Base-by-base conservation (phyloP, 805 yeast genomes). In the Danielia oregonensis region DNA sequence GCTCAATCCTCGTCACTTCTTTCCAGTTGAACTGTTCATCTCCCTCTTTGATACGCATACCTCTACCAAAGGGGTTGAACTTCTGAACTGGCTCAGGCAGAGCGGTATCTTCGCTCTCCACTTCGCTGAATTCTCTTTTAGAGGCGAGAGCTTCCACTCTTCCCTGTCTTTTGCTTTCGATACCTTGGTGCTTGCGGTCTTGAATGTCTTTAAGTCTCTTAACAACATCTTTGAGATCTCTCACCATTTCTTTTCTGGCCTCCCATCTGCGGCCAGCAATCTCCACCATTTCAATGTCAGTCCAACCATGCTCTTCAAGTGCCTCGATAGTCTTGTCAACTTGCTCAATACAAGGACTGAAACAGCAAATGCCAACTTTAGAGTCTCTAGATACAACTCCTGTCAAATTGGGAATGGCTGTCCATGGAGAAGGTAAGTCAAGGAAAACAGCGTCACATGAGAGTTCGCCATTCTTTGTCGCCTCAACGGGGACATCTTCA, bases 331-430 rank as follows among this genome's bases (percentile, higher is more conserved):
- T 86, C 54, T 85, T 82, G 38, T 82, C 82, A 3, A 93, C 98
- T 63, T 93, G 99, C 61, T 93, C 99, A 30, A 93, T 85, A 60
- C 99, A 93, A 7, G 99, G 99, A 25, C 95, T 86, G 55, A 93
- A 93, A 60, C 98, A 93, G 61, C 99, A 93, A 35, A 93, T 72
- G 3, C 84, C 79, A 15, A 79, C 85, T 17, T 70, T 67, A 36
- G 70, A 65, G 13, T 62, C 62, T 6, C 63, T 57, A 6, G 83
- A 63, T 11, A 85, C 70, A 1, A 84, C 94, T 21, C 52, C 47
- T 9, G 68, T 62, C 29, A 91, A 61, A 58, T 83, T 82, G 5
- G 87, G 86, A 34, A 93, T 83, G 5, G 98, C 98, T 24, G 78
- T 79, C 97, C 97, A 91, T 6, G 99, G 98, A 4, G 96, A 80